Conservation (phyloP, 75 land plant genomes). For the Larix kaempferi region DNA sequence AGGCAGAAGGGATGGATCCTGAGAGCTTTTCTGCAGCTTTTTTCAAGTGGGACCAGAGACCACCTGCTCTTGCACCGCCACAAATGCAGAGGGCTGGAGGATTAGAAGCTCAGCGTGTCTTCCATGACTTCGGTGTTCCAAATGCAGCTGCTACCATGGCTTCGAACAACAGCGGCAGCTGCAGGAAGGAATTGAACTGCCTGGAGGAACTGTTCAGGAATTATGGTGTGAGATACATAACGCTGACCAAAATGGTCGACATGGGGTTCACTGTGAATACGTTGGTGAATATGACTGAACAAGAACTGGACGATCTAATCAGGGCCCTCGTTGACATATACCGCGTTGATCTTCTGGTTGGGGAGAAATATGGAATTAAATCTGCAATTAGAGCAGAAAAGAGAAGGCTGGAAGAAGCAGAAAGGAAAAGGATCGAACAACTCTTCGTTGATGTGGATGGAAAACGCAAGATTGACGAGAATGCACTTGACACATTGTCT, state of each 20-base stretch:
- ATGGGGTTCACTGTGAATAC: constrained; percentile 92
- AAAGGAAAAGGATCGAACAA: constrained; percentile 2
- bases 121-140: constrained; percentile 1
- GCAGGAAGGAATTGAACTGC: constrained; percentile 33
- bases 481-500: constrained; percentile 58
- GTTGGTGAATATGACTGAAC: constrained; percentile 82
- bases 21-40: constrained; percentile 8
- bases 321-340: constrained; percentile 67
- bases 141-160: background rate
- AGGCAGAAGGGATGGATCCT: background rate
- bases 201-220: constrained; percentile 80
- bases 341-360: constrained; percentile 87
- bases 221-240: constrained; percentile 77
- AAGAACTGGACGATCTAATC: constrained; percentile 90
- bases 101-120: background rate
- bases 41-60: constrained; percentile 8
- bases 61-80: background rate
- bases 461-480: constrained; percentile 33
- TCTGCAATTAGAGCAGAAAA: constrained; percentile 84
- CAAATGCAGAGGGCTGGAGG: constrained; percentile 3
- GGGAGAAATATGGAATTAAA: constrained; percentile 89
- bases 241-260: constrained; percentile 80
- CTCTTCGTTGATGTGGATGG: constrained; percentile 4
- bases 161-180: background rate
- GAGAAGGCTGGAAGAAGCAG: constrained; percentile 60